Conservation (phyloP, 1,139 yeast species). For the Geotrichum carabidarum region DNA sequence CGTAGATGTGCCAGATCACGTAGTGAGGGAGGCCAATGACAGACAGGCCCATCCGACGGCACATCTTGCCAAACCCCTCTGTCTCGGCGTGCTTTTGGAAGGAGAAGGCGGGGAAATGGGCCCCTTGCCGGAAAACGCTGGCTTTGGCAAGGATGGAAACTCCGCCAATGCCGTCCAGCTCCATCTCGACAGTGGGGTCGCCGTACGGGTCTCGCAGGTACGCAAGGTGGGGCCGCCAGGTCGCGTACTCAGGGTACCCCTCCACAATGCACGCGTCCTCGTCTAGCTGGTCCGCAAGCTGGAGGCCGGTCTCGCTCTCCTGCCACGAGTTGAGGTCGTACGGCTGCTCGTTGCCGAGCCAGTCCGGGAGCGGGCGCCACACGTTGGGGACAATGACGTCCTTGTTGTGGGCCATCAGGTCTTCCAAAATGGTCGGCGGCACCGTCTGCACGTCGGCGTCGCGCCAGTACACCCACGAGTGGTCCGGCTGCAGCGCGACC, state of each 20-base stretch:
- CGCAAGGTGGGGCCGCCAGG: conserved; percentile 90
- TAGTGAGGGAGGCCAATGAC: conserved; percentile 86
- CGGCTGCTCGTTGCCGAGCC: conserved; percentile 86
- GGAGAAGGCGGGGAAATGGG: conserved; percentile 86
- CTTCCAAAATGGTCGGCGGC: conserved; percentile 58
- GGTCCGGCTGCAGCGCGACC: conserved; percentile 61
- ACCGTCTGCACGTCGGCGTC: conserved; percentile 66
- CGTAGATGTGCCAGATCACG: conserved; percentile 89
- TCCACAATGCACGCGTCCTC: conserved; percentile 90
- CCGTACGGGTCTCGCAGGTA: conserved; percentile 82
- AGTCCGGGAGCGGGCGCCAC: conserved; percentile 88
- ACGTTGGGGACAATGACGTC: conserved; percentile 81
- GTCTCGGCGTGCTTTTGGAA: conserved; percentile 91
- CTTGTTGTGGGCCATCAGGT: conserved; percentile 58
- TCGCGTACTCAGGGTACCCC: conserved; percentile 87
- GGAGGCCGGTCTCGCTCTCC: conserved; percentile 77
- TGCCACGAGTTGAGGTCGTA: conserved; percentile 90
- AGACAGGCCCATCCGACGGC: conserved; percentile 72
- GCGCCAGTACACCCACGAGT: conserved; percentile 77
- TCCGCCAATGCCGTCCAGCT: conserved; percentile 87
- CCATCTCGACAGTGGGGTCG: conserved; percentile 81
- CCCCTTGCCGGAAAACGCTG: conserved; percentile 69
- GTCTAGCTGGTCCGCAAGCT: conserved; percentile 67
- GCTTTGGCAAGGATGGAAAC: conserved; percentile 81
- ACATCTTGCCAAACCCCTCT: conserved; percentile 85